Evolutionary conservation across 31 red algal genomes (phyloP).

Genomic region (Porphyra umbilicalis): DNA sequence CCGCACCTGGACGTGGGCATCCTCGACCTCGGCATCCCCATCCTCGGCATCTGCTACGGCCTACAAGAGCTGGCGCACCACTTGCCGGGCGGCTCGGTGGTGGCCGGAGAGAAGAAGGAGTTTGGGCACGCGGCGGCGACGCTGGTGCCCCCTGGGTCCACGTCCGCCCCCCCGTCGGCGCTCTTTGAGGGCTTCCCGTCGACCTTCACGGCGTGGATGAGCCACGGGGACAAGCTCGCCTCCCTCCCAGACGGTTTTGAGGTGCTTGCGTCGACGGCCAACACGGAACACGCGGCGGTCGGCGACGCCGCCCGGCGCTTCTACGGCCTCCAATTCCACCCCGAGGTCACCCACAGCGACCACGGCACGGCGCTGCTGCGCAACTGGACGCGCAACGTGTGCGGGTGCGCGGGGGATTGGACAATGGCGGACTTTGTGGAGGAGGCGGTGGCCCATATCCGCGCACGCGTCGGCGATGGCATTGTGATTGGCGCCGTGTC

Average conservation of each 20-base stretch:
- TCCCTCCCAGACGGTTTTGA: constrained; percentile 63
- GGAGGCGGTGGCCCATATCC: constrained; percentile 56
- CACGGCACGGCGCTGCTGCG: constrained; percentile 66
- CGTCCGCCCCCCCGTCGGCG: background rate
- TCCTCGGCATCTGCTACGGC: constrained; percentile 98
- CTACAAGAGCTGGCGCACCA: constrained; percentile 85
- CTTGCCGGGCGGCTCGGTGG: constrained; percentile 59
- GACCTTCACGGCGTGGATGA: constrained; percentile 88
- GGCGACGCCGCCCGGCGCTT: constrained; percentile 18
- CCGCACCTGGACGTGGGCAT: constrained; percentile 53
- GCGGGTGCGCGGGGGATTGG: constrained; percentile 80
- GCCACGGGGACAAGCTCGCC: constrained; percentile 84
- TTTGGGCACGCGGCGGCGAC: constrained; percentile 64
- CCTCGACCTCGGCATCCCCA: constrained; percentile 64
- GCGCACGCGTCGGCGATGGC: constrained; percentile 52
- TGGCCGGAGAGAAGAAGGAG: constrained; percentile 56
- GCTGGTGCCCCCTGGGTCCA: background rate
- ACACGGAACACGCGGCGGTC: constrained; percentile 68
- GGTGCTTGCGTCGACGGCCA: constrained; percentile 57
- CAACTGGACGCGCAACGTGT: constrained; percentile 70
- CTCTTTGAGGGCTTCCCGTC: constrained; percentile 48
- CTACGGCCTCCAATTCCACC: constrained; percentile 95
- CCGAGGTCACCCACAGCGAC: constrained; percentile 90
- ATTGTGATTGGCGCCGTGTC: constrained; percentile 89
- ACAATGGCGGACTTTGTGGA: constrained; percentile 67